Evolutionary conservation across 352 stramenopile genomes (phyloP), one percentile per base, ranked within the genome.

Genomic region (Phytophthora pseudosyringae): DNA sequence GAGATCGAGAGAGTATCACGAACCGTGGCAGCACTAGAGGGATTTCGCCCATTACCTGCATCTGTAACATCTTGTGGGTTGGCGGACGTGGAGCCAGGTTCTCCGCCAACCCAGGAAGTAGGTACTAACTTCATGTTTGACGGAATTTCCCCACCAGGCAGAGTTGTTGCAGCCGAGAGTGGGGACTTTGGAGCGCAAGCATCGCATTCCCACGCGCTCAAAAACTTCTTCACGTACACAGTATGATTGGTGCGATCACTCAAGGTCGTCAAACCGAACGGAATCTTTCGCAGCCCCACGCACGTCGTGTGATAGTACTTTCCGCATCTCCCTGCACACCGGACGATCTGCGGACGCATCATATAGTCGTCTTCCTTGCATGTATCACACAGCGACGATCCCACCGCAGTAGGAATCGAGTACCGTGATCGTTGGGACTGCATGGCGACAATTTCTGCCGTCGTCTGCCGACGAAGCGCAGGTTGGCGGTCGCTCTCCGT

Each of bases 291-390:
- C 11, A 93, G 47, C 1, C 84, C 86, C 15, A 88, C 86, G 49
- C 86, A 95, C 6, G 69, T 88, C 11, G 86, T 93, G 61, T 95
- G 86, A 39, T 90, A 95, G 36, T 76, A 80, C 10, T 66, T 74
- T 15, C 60, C 59, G 18, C 86, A 95, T 8, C 48, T 33, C 0
- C 79, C 83, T 2, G 53, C 74, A 63, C 86, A 95, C 1, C 46
- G 62, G 0, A 95, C 81, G 43, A 95, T 64, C 57, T 95, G 86
- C 4, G 86, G 73, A 1, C 86, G 80, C 73, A 88, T 90, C 79
- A 93, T 88, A 63, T 90, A 93, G 71, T 95, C 86, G 31, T 95
- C 86, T 44, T 93, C 83, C 11, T 86, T 83, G 70, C 86, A 95
- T 1, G 74, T 65, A 15, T 63, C 43, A 55, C 86, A 95, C 11